Conservation (phyloP, 805 yeast genomes). For the Candida jianshihensis region DNA sequence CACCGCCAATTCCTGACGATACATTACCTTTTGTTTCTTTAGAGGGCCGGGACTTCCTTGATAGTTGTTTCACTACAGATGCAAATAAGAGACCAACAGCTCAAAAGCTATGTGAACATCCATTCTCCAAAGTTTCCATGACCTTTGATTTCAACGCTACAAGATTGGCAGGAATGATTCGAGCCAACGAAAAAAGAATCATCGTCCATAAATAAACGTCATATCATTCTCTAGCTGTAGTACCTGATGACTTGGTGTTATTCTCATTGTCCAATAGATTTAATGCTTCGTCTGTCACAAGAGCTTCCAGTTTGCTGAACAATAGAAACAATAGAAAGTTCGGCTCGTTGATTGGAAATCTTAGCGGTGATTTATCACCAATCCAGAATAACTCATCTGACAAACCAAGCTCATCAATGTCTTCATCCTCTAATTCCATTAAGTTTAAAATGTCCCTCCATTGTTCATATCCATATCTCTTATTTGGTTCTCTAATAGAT, state of each 20-base stretch:
- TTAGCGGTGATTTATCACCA: slow-evolving; percentile 57
- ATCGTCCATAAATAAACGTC: slow-evolving; percentile 2
- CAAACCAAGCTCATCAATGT: slow-evolving; percentile 10
- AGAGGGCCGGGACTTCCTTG: slow-evolving; percentile 65
- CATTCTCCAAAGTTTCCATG: slow-evolving; percentile 37
- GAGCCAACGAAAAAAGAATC: slow-evolving; percentile 29
- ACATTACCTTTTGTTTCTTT: slow-evolving; percentile 55
- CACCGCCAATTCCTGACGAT: slow-evolving; percentile 97
- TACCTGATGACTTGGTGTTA: not conserved
- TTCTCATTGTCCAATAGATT: slow-evolving; percentile 3
- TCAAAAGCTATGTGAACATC: slow-evolving; percentile 45
- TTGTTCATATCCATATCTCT: slow-evolving; percentile 40
- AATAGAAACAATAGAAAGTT: slow-evolving; percentile 44
- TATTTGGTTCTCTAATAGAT: slow-evolving; percentile 17
- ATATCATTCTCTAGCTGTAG: not conserved
- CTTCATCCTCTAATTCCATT: slow-evolving; percentile 22
- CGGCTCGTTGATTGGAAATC: slow-evolving; percentile 64
- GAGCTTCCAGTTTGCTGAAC: slow-evolving; percentile 19
- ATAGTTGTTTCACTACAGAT: slow-evolving; percentile 67
- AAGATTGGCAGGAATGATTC: slow-evolving; percentile 47
- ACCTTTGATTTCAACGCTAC: slow-evolving; percentile 48
- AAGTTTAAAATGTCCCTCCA: slow-evolving; percentile 39
- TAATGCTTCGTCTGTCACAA: slow-evolving; percentile 2
- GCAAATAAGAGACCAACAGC: slow-evolving; percentile 92
- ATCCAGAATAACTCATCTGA: slow-evolving; percentile 49